Evolutionary conservation across 2,329 filamentous ascomycete genomes (phyloP).

Genomic region (Sordariomycetes sp.): DNA sequence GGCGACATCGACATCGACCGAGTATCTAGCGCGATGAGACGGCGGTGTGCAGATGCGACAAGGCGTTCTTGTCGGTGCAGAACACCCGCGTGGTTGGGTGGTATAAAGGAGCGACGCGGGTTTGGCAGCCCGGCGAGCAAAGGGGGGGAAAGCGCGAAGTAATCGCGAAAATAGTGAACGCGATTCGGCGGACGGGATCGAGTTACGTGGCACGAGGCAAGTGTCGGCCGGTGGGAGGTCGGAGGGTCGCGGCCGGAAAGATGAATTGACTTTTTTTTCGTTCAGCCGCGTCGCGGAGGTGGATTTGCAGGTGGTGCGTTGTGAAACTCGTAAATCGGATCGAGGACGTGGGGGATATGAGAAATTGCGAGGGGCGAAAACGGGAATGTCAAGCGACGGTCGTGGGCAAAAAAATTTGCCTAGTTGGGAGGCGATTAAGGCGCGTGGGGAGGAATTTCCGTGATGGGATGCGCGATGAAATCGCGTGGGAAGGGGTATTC

Average conservation of each 20-base stretch:
- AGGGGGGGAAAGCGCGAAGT: background rate
- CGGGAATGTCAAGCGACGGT: background rate
- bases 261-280: background rate
- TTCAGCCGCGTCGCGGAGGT: background rate
- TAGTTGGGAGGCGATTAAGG: slow-evolving; percentile 10
- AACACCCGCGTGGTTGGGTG: background rate
- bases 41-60: background rate
- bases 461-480: slow-evolving; percentile 34
- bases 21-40: background rate
- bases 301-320: background rate
- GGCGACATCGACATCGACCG: background rate
- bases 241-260: background rate
- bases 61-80: background rate
- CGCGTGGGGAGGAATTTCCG: slow-evolving; percentile 29
- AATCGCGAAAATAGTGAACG: background rate
- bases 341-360: background rate
- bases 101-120: background rate
- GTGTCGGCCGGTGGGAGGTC: background rate
- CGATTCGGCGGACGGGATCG: background rate
- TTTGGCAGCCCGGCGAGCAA: background rate
- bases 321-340: background rate
- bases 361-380: background rate
- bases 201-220: background rate
- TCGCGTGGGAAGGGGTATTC: slow-evolving; percentile 43
- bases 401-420: slow-evolving; percentile 10